A percentile compares a stretch with the other conserved stretches of the same genome.
These are phyloP conservation scores for Fusarium hostae DNA, from an alignment of 2,329 filamentous ascomycete species.

Conservation along the genomic window DNA sequence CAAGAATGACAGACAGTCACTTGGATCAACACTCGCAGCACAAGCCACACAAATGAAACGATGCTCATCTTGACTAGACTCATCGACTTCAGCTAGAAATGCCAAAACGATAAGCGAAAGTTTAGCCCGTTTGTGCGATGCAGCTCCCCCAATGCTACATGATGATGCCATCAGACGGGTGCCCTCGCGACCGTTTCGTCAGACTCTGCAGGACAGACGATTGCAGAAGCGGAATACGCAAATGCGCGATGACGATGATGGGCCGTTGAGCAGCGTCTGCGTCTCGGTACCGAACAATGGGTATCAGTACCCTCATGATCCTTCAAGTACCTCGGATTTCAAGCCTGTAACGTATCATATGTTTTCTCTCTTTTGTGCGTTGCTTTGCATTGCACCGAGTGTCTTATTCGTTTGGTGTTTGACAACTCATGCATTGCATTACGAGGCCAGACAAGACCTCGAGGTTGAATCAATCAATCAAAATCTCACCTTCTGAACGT, in stretches of 20 bases:
- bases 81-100: conserved; percentile 16
- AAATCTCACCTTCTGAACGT: conserved; percentile 1
- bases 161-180: conserved; percentile 39
- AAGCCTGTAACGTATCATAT: conserved; percentile 8
- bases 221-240: conserved; percentile 15
- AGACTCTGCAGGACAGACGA: conserved; percentile 22
- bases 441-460: conserved; percentile 19
- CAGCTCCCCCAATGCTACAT: conserved; percentile 23
- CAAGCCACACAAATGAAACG: not conserved
- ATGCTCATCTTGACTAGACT: conserved; percentile 7
- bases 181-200: conserved; percentile 21
- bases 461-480: conserved; percentile 1
- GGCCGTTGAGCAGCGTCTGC: conserved; percentile 26
- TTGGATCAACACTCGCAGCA: not conserved
- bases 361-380: conserved; percentile 9
- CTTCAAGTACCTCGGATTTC: conserved; percentile 12
- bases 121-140: conserved; percentile 9
- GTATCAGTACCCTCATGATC: conserved; percentile 35
- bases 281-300: conserved; percentile 38
- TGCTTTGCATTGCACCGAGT: conserved; percentile 1
- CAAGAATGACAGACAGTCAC: not conserved
- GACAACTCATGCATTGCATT: conserved; percentile 29
- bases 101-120: conserved; percentile 32
- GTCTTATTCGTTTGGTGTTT: conserved; percentile 20
- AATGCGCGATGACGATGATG: conserved; percentile 41